phyloP scores from a whole-genome alignment of 495 filamentous ascomycete genomes.

The Copromyces sp. region DNA sequence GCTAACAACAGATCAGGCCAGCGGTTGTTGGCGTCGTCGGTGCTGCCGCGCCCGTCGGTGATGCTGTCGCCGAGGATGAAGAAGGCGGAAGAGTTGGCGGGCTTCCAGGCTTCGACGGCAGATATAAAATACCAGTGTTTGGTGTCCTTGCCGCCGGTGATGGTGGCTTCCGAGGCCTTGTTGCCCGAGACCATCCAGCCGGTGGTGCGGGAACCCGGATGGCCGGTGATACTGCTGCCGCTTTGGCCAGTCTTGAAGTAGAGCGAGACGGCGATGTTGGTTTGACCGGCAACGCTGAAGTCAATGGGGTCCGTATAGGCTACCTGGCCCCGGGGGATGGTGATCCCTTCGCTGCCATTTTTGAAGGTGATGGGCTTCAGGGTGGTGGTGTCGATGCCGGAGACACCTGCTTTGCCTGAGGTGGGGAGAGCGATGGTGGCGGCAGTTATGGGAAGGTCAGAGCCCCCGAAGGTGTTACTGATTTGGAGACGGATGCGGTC shows the following conservation, averaged over 20 bases:
- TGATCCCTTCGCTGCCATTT: constrained; percentile 35
- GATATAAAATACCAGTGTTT: constrained; percentile 53
- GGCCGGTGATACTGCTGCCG: constrained; percentile 48
- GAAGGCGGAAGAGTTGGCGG: constrained; percentile 34
- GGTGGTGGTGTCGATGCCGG: constrained; percentile 39
- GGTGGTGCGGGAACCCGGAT: constrained; percentile 59
- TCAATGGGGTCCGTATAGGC: constrained; percentile 55
- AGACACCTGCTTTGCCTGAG: constrained; percentile 39
- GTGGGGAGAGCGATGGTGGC: constrained; percentile 47
- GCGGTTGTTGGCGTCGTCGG: constrained; percentile 53
- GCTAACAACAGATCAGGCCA: constrained; percentile 59
- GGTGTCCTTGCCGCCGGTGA: constrained; percentile 33
- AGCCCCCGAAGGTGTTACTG: constrained; percentile 57
- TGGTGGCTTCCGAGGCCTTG: constrained; percentile 33
- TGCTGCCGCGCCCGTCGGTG: constrained; percentile 59
- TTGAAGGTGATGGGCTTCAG: constrained; percentile 48
- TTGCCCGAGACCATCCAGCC: constrained; percentile 49
- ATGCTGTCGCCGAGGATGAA: constrained; percentile 65
- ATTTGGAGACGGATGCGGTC: constrained; percentile 51
- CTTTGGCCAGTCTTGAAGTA: constrained; percentile 50
- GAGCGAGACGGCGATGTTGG: constrained; percentile 47
- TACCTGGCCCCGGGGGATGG: constrained; percentile 47
- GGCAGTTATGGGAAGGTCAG: constrained; percentile 49
- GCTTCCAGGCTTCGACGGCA: constrained; percentile 48
- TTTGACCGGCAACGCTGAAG: constrained; percentile 36